phyloP scores from a whole-genome alignment of 108 stramenopile genomes.

The Phaeodactylum tricornutum region DNA sequence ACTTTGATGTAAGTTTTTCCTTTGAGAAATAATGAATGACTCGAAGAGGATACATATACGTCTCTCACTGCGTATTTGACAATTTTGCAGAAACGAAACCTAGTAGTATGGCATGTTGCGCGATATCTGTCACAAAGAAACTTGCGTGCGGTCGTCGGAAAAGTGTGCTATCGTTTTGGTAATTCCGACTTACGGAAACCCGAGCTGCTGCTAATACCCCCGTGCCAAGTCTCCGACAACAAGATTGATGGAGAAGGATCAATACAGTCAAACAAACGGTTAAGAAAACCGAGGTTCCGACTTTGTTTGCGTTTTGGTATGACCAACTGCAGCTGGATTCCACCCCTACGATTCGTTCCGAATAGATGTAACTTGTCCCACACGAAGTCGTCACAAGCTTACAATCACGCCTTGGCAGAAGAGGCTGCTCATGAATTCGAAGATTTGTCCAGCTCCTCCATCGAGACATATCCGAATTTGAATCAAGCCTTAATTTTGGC shows the following conservation, averaged over 20 bases:
- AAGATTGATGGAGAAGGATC: too few species aligned
- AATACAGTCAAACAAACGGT: neutral
- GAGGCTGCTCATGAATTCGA: constrained; percentile 30
- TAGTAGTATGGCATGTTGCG: constrained; percentile 46
- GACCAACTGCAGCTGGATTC: constrained; percentile 57
- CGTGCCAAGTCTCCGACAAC: too few species aligned
- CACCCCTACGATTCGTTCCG: constrained; percentile 66
- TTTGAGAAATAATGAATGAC: neutral
- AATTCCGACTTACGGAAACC: constrained; percentile 36
- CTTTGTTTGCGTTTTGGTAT: constrained; percentile 70
- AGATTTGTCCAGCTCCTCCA: neutral
- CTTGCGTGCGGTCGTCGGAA: constrained; percentile 19
- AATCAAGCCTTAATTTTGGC: constrained; percentile 45
- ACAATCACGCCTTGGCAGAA: constrained; percentile 55
- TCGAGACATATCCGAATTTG: constrained; percentile 21
- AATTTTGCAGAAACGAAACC: constrained; percentile 58
- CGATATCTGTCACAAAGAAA: constrained; percentile 36
- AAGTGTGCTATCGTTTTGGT: constrained; percentile 30
- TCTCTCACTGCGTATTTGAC: constrained; percentile 4
- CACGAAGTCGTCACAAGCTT: constrained; percentile 12
- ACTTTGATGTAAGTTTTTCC: constrained; percentile 61
- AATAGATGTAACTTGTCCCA: constrained; percentile 46
- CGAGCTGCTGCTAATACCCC: constrained; percentile 32
- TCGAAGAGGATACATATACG: neutral
- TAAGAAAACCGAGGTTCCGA: constrained; percentile 39